Conservation (phyloP, 495 filamentous ascomycete genomes). For the Tuber umbilicatum region DNA sequence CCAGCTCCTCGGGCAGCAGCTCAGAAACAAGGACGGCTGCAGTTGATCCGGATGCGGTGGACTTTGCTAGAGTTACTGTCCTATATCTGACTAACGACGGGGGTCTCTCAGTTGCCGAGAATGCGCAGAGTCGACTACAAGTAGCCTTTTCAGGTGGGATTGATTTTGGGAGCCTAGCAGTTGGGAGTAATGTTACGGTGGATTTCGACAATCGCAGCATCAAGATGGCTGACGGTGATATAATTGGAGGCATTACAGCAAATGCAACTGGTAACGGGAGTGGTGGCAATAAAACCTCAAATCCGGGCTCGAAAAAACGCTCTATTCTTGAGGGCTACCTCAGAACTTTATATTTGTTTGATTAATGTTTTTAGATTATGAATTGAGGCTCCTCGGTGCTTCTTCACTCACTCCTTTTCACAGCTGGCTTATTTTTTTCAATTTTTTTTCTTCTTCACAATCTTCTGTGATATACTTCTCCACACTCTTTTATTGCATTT, state of each 20-base stretch:
- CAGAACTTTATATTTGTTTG: conserved; percentile 13
- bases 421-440: conserved; percentile 13
- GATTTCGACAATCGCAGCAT: conserved; percentile 36
- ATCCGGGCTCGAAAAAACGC: conserved; percentile 15
- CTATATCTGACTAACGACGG: conserved; percentile 58
- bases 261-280: conserved; percentile 11
- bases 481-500: not conserved
- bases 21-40: conserved; percentile 18
- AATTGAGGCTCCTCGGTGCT: not conserved
- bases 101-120: conserved; percentile 49
- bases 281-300: not conserved
- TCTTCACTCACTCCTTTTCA: conserved; percentile 3
- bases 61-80: conserved; percentile 61
- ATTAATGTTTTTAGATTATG: not conserved
- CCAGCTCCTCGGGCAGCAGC: conserved; percentile 43
- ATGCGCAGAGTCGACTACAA: conserved; percentile 55
- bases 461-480: not conserved
- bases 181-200: conserved; percentile 26
- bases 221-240: conserved; percentile 14
- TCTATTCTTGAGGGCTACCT: conserved; percentile 19
- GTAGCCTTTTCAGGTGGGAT: conserved; percentile 47
- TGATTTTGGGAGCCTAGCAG: conserved; percentile 30
- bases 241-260: conserved; percentile 25
- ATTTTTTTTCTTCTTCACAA: conserved; percentile 14
- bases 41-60: conserved; percentile 49